Conservation (phyloP, 2,329 filamentous ascomycete species). For the Leptographium wingfieldii region DNA sequence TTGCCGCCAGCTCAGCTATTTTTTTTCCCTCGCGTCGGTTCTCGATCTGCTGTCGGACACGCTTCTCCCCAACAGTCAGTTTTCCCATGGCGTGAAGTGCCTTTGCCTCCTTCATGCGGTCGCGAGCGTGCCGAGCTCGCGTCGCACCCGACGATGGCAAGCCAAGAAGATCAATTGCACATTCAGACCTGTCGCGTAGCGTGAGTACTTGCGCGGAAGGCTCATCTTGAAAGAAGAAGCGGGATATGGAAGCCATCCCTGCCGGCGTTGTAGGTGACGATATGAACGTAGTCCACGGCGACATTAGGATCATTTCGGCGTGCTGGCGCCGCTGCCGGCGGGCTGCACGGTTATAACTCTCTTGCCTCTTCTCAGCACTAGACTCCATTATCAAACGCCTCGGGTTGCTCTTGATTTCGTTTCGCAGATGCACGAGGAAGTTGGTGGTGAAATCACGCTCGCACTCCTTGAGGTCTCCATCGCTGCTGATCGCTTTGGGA, state of each 20-base stretch:
- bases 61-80: background rate
- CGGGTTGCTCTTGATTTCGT: background rate
- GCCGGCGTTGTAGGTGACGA: background rate
- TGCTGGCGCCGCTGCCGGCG: background rate
- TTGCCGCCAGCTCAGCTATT: background rate
- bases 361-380: background rate
- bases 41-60: background rate
- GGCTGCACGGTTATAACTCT: too few relatives aligned
- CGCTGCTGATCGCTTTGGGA: background rate
- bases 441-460: constrained; percentile 7
- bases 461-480: background rate
- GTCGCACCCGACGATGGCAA: background rate
- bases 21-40: background rate
- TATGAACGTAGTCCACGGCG: background rate
- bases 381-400: background rate
- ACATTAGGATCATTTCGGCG: background rate
- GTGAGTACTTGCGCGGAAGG: background rate
- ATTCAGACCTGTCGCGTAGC: background rate
- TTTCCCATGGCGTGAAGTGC: background rate
- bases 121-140: background rate
- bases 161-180: background rate
- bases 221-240: background rate
- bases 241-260: background rate
- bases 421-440: constrained; percentile 5
- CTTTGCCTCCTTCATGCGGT: background rate